phyloP scores from a whole-genome alignment of 2,329 filamentous ascomycete genomes.

The Fusarium scirpi region DNA sequence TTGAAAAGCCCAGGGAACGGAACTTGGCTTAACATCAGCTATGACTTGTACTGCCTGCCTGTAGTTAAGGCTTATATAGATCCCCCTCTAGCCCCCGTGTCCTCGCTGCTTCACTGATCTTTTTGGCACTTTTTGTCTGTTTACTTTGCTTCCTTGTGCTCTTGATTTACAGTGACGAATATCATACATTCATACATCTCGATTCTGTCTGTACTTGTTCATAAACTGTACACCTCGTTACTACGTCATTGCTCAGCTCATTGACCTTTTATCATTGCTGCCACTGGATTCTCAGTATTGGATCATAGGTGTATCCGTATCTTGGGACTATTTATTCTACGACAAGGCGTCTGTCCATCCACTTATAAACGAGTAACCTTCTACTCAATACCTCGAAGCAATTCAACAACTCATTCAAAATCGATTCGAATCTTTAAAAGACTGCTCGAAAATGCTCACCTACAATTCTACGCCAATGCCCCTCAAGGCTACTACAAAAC shows the following conservation, averaged over 20 bases:
- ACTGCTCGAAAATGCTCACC: constrained; percentile 59
- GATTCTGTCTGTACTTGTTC: too few relatives aligned
- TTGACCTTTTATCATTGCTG: constrained; percentile 24
- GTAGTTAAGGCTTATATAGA: constrained; percentile 45
- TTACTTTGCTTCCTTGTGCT: background rate
- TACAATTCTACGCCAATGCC: constrained; percentile 61
- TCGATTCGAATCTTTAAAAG: constrained; percentile 12
- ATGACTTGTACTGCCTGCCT: constrained; percentile 42
- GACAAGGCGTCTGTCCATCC: background rate
- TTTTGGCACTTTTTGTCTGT: constrained; percentile 19
- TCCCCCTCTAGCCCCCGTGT: constrained; percentile 31
- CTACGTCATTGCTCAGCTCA: constrained; percentile 22
- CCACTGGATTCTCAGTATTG: constrained; percentile 2
- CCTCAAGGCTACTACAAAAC: constrained; percentile 56
- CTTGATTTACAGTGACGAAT: constrained; percentile 8
- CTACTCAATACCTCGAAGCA: background rate
- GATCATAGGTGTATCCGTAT: background rate
- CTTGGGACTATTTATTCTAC: background rate
- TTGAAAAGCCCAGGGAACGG: background rate
- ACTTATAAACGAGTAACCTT: background rate
- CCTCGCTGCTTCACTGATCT: constrained; percentile 20
- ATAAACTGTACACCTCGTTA: constrained; percentile 14
- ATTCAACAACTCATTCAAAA: background rate
- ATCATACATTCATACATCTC: background rate
- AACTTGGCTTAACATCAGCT: constrained; percentile 9